These are phyloP conservation scores for Talinum fruticosum DNA, from an alignment of 148 eudicot genomes.

Conservation along the genomic window DNA sequence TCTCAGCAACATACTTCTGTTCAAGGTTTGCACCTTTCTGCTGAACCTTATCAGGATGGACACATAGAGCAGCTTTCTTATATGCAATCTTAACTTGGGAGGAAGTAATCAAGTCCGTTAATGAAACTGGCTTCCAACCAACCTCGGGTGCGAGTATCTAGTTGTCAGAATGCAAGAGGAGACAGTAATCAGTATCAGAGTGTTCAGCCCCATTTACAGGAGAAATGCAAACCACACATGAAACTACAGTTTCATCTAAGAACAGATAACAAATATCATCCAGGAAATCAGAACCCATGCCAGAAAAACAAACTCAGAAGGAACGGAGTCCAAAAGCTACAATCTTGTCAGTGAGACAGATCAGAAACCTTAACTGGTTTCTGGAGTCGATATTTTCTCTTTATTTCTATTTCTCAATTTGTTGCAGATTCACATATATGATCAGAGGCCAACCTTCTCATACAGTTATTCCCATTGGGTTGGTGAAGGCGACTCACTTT, in stretches of 20 bases:
- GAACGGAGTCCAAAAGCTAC: constrained; percentile 3
- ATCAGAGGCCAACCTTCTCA: not conserved
- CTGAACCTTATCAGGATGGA: constrained; percentile 97
- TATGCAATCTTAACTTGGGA: constrained; percentile 75
- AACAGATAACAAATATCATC: not conserved
- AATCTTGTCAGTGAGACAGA: not conserved
- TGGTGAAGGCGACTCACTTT: no score
- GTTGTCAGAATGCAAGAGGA: constrained; percentile 15
- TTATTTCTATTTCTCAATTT: not conserved
- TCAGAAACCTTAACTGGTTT: no score
- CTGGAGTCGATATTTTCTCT: not conserved
- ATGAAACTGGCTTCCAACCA: constrained; percentile 77
- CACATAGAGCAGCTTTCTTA: constrained; percentile 71
- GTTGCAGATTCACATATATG: not conserved
- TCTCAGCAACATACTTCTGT: constrained; percentile 83
- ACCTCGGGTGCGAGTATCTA: constrained; percentile 88
- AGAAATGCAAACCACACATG: no score
- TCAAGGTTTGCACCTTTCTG: constrained; percentile 75
- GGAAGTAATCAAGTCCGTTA: constrained; percentile 80
- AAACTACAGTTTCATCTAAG: not conserved
- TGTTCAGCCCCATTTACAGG: no score
- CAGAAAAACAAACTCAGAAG: not conserved
- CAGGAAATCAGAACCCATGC: not conserved
- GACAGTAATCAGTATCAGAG: no score
- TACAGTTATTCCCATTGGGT: no score